Conservation (phyloP, 768 basidiomycete genomes). For the Leccinellum luteum region DNA sequence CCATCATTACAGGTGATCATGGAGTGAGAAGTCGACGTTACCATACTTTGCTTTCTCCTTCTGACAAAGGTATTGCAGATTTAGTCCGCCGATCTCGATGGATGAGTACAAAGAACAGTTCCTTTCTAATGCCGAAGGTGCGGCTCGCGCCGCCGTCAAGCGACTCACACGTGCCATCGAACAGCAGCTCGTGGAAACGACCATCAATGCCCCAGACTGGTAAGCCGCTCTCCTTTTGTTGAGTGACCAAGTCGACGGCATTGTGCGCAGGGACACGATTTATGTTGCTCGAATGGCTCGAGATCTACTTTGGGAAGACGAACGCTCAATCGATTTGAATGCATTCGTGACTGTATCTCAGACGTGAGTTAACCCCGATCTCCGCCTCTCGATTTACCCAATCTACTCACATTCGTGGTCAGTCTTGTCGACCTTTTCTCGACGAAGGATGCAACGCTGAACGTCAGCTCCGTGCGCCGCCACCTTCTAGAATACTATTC, state of each 20-base stretch:
- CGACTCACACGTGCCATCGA: slow-evolving; percentile 76
- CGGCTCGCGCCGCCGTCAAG: slow-evolving; percentile 79
- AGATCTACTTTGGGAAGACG: slow-evolving; percentile 88
- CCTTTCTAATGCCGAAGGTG: slow-evolving; percentile 62
- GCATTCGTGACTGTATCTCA: slow-evolving; percentile 86
- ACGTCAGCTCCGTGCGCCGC: slow-evolving; percentile 59
- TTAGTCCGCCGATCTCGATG: slow-evolving; percentile 76
- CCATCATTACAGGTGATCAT: slow-evolving; percentile 55
- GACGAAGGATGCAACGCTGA: slow-evolving; percentile 57
- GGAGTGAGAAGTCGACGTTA: slow-evolving; percentile 47
- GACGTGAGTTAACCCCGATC: slow-evolving; percentile 59
- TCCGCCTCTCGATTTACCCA: slow-evolving; percentile 13
- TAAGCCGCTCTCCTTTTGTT: slow-evolving; percentile 38
- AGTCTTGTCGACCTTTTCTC: slow-evolving; percentile 90
- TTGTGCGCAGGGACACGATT: slow-evolving; percentile 72
- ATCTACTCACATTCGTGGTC: slow-evolving; percentile 24
- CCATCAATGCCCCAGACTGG: slow-evolving; percentile 95
- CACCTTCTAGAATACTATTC: slow-evolving; percentile 86
- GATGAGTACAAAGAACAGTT: slow-evolving; percentile 77
- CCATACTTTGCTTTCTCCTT: slow-evolving; percentile 5
- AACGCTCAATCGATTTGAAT: slow-evolving; percentile 70
- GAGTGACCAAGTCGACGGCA: slow-evolving; percentile 16
- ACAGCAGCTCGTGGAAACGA: slow-evolving; percentile 64
- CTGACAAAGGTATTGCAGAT: slow-evolving; percentile 46
- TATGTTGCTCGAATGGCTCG: slow-evolving; percentile 90